Percentiles rank a stretch among this genome's conserved stretches.
These are phyloP conservation scores for Silene conica DNA, from an alignment of 148 eudicot genomes.

Conservation along the genomic window DNA sequence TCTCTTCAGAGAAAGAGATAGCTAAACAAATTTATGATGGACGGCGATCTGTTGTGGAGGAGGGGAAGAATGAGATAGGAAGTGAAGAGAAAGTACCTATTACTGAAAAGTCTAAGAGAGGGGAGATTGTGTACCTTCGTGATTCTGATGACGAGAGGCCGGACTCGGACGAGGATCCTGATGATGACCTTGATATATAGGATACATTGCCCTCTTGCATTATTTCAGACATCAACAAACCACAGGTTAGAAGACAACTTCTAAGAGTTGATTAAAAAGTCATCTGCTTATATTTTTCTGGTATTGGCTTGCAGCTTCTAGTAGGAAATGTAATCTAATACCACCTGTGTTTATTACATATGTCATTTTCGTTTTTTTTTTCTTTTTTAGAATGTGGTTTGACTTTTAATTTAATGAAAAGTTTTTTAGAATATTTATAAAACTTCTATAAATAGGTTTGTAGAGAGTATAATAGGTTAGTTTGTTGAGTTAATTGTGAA, in stretches of 20 bases:
- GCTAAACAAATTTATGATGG: conserved; percentile 84
- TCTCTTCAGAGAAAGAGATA: conserved; percentile 52
- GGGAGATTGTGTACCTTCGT: conserved; percentile 82
- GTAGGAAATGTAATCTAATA: background rate
- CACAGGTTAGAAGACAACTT: background rate
- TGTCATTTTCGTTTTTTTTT: background rate
- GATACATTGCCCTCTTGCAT: background rate
- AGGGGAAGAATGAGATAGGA: conserved; percentile 28
- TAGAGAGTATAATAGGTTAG: background rate
- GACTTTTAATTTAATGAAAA: too few species aligned
- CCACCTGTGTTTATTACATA: background rate
- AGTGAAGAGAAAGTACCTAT: conserved; percentile 33
- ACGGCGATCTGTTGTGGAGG: conserved; percentile 55
- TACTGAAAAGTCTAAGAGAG: conserved; percentile 45
- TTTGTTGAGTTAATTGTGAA: background rate
- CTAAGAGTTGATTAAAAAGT: background rate
- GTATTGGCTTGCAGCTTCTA: background rate
- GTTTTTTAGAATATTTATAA: background rate
- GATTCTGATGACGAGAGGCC: conserved; percentile 98
- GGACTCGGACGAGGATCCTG: conserved; percentile 55
- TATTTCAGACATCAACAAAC: background rate
- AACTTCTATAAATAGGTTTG: background rate
- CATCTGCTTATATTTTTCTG: background rate
- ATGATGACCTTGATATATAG: conserved; percentile 74
- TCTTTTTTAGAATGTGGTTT: background rate